phyloP scores from a whole-genome alignment of 2,329 filamentous ascomycete species.

The Monosporascus sp. region DNA sequence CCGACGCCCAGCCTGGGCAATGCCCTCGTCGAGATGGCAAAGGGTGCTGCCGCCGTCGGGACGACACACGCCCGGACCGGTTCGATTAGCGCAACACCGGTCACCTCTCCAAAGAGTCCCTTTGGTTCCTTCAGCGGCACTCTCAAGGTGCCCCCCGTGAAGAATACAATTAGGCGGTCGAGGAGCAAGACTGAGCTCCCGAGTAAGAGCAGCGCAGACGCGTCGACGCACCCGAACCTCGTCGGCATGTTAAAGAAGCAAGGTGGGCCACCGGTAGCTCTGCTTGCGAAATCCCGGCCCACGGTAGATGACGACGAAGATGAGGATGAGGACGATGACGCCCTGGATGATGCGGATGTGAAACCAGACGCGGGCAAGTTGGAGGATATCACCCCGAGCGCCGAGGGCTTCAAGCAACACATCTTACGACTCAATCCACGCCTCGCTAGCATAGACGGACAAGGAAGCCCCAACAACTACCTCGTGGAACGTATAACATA shows the following conservation, averaged over 20 bases:
- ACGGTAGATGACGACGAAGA: conserved; percentile 49
- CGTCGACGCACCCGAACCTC: conserved; percentile 39
- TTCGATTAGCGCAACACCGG: conserved; percentile 53
- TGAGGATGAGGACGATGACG: conserved; percentile 57
- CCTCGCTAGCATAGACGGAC: conserved; percentile 38
- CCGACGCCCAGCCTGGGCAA: conserved; percentile 54
- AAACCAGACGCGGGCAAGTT: conserved; percentile 58
- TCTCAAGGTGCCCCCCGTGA: conserved; percentile 36
- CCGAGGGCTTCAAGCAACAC: conserved; percentile 72
- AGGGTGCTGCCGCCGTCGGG: conserved; percentile 50
- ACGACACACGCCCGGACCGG: conserved; percentile 53
- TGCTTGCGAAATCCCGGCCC: conserved; percentile 34
- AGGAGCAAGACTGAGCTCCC: conserved; percentile 52
- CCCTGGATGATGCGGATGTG: conserved; percentile 53
- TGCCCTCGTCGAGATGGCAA: conserved; percentile 51
- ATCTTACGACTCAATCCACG: conserved; percentile 70
- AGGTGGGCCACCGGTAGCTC: conserved; percentile 50
- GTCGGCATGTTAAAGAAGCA: conserved; percentile 47
- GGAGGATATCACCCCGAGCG: conserved; percentile 65
- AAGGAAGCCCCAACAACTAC: conserved; percentile 42
- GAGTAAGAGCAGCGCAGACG: conserved; percentile 31
- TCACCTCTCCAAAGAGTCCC: conserved; percentile 50
- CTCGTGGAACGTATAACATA: conserved; percentile 77
- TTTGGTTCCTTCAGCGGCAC: conserved; percentile 25
- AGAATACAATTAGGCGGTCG: conserved; percentile 46